Base-by-base conservation (phyloP, 2,329 filamentous ascomycete species). In the Aureobasidium subglaciale region DNA sequence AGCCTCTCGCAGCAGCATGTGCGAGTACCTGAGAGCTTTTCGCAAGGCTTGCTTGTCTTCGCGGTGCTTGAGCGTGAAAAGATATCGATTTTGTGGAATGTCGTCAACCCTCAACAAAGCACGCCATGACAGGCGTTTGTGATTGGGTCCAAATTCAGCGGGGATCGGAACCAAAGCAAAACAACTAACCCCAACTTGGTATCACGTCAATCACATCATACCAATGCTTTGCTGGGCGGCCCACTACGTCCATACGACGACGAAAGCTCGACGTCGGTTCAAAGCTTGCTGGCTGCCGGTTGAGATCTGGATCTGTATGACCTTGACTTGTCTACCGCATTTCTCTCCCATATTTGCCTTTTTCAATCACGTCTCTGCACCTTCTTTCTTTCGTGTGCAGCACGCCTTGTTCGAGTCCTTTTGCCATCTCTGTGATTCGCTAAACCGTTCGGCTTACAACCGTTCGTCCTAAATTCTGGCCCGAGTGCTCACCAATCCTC, bases 181-280 rank as follows among this genome's bases (percentile, higher is more conserved):
- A 46, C 43, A 16, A 16, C 56, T 58, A 58, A 55, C 48, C 56
- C 43, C 46, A n/a, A 55, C 46, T 18, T 25, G 56, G 56, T 30
- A 37, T 50, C 37, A 41, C 52, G 32, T 53, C 58, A 45, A 60
- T 60, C 56, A 60, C 56, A 56, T 56, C 56, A 60, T 60, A 55
- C 54, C 48, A 43, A 30, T 56, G 55, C 50, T 43, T 56, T 42
- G 30, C 48, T 56, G 27, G 55, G 55, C 55, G 54, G 43, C 49
- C 48, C 57, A 56, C 54, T 56, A 37, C 27, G 10, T 5, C 41
- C 34, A 56, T 30, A 27, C 34, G 42, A 56, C 54, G 43, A 56
- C 43, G 34, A 34, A 43, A 41, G 16, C 20, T 40, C 41, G 40
- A 46, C 53, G 41, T 55, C 22, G 40, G 20, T 25, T 37, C 40